phyloP scores from a whole-genome alignment of 192 early-diverging fungal species.

The Coemansia sp. region DNA sequence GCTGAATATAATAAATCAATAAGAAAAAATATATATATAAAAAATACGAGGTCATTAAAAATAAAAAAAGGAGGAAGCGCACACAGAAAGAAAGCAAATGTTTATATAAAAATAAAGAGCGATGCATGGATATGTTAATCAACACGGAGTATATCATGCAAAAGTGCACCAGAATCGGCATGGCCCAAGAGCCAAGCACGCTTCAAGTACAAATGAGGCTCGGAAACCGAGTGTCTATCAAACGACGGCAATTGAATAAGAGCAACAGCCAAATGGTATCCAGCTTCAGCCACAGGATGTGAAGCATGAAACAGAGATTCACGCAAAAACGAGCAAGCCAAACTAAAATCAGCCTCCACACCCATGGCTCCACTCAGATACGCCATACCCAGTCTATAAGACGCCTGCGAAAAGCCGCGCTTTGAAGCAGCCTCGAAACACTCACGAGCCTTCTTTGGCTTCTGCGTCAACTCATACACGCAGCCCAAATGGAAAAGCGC shows the following conservation, averaged over 20 bases:
- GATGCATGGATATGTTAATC: neutral
- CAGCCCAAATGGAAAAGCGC: constrained; percentile 37
- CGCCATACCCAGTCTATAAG: constrained; percentile 45
- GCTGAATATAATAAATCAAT: too few species aligned
- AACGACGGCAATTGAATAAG: constrained; percentile 49
- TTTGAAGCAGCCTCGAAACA: constrained; percentile 42
- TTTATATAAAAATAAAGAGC: neutral
- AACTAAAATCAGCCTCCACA: constrained; percentile 42
- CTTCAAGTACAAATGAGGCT: constrained; percentile 47
- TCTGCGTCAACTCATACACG: constrained; percentile 25
- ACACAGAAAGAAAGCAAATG: neutral
- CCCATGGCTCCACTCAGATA: constrained; percentile 45
- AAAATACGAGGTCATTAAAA: too few species aligned
- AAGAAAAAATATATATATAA: neutral
- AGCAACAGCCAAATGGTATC: constrained; percentile 42
- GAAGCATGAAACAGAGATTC: constrained; percentile 43
- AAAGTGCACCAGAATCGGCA: constrained; percentile 35
- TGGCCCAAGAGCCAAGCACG: constrained; percentile 48
- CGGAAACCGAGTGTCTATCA: constrained; percentile 28
- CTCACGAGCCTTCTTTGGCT: constrained; percentile 31
- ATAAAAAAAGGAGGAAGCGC: neutral
- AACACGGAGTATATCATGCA: constrained; percentile 42
- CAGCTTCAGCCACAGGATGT: constrained; percentile 49
- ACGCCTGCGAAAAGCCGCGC: constrained; percentile 35
- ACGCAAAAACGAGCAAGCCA: constrained; percentile 48